These are phyloP conservation scores for Ceratocystis ficicola DNA, from an alignment of 2,329 filamentous ascomycete species.

Conservation along the genomic window DNA sequence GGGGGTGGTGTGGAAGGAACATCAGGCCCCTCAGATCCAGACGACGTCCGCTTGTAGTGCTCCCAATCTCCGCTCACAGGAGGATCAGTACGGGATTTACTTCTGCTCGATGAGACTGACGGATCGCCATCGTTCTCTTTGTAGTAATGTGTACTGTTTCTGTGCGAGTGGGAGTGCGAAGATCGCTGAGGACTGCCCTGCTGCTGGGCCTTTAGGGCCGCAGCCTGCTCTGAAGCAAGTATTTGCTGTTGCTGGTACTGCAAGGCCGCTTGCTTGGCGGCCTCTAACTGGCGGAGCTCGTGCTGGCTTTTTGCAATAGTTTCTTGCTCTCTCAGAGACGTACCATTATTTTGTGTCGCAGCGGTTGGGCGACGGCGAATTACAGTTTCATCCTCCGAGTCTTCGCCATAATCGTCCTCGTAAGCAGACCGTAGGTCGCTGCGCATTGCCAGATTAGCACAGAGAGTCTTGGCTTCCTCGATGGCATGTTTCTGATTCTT, in stretches of 20 bases:
- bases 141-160: conserved; percentile 16
- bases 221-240: conserved; percentile 12
- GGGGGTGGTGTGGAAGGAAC: conserved; percentile 15
- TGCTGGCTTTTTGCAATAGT: background rate
- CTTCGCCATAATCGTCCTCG: conserved; percentile 25
- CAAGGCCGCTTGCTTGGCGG: background rate
- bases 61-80: conserved; percentile 15
- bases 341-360: background rate
- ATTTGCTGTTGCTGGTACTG: conserved; percentile 16
- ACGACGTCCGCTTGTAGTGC: conserved; percentile 13
- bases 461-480: conserved; percentile 39
- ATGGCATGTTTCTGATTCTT: conserved; percentile 40
- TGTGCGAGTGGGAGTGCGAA: conserved; percentile 13
- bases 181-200: conserved; percentile 9
- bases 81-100: background rate
- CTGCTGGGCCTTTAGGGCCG: conserved; percentile 11
- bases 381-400: conserved; percentile 19
- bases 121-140: conserved; percentile 14
- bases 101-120: conserved; percentile 5
- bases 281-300: conserved; percentile 6
- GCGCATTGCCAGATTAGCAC: conserved; percentile 40
- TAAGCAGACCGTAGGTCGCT: conserved; percentile 36
- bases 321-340: conserved; percentile 8
- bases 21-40: conserved; percentile 4
- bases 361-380: conserved; percentile 17